phyloP scores from a whole-genome alignment of 495 filamentous ascomycete species.

The Daldinia decipiens region DNA sequence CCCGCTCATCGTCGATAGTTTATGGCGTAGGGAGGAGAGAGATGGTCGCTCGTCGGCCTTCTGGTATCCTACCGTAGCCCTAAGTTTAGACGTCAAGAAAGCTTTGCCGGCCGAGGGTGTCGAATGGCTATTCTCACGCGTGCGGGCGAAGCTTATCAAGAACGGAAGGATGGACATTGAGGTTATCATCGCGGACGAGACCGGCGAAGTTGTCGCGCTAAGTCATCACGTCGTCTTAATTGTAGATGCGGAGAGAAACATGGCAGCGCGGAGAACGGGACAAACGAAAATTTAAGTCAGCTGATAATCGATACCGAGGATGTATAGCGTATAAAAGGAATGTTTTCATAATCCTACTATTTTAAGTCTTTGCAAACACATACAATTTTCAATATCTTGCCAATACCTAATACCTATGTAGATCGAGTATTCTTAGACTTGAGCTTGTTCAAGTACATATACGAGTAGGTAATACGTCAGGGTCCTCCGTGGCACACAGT shows the following conservation, averaged over 20 bases:
- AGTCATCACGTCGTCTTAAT: conserved; percentile 70
- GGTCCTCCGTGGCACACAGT: background rate
- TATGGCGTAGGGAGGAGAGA: conserved; percentile 31
- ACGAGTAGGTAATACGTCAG: too few species aligned
- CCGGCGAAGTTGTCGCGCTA: conserved; percentile 67
- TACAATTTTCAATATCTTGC: background rate
- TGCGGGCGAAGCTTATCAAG: conserved; percentile 63
- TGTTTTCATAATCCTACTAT: background rate
- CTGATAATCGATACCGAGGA: background rate
- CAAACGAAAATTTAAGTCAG: conserved; percentile 39
- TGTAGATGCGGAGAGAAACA: conserved; percentile 64
- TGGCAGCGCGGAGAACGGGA: conserved; percentile 50
- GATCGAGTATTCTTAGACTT: too few species aligned
- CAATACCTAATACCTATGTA: background rate
- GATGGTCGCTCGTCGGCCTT: conserved; percentile 48
- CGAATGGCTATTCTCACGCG: conserved; percentile 71
- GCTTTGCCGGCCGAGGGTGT: conserved; percentile 66
- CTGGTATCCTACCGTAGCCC: conserved; percentile 80
- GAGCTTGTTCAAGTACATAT: too few species aligned
- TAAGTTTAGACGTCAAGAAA: conserved; percentile 75
- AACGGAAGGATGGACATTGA: conserved; percentile 72
- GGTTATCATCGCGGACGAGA: conserved; percentile 65
- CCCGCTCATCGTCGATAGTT: conserved; percentile 36
- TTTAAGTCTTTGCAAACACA: too few species aligned
- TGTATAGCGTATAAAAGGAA: too few species aligned